phyloP scores from a whole-genome alignment of 768 basidiomycete species.

The Leccinum disarticulatum region DNA sequence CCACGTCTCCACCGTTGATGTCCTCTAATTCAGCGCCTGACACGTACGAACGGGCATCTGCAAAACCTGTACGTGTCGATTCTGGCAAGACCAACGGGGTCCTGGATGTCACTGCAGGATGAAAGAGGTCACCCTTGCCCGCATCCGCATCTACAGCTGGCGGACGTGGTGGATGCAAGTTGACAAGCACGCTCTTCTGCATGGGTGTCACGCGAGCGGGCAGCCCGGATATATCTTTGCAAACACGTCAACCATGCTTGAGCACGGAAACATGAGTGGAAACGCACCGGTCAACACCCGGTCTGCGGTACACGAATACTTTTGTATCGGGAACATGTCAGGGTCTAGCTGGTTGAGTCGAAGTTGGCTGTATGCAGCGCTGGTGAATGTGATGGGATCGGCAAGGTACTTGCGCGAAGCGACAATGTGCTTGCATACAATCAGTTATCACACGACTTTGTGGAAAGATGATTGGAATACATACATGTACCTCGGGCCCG shows the following conservation, averaged over 20 bases:
- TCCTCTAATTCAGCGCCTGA: neutral
- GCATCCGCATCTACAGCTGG: slow-evolving; percentile 37
- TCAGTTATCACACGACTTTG: slow-evolving; percentile 4
- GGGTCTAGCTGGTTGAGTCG: slow-evolving; percentile 70
- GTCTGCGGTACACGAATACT: slow-evolving; percentile 45
- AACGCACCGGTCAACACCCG: slow-evolving; percentile 39
- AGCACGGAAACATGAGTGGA: neutral
- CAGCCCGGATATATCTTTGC: slow-evolving; percentile 34
- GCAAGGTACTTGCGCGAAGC: slow-evolving; percentile 60
- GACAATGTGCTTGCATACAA: slow-evolving; percentile 64
- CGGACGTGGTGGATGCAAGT: slow-evolving; percentile 47
- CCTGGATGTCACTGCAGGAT: slow-evolving; percentile 21
- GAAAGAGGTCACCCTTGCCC: slow-evolving; percentile 32
- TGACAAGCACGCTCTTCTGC: slow-evolving; percentile 39
- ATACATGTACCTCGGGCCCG: slow-evolving; percentile 57
- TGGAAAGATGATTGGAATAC: slow-evolving; percentile 21
- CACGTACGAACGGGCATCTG: slow-evolving; percentile 31
- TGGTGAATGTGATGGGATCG: slow-evolving; percentile 73
- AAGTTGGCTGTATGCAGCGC: slow-evolving; percentile 69
- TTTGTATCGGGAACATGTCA: slow-evolving; percentile 69
- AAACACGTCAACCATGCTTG: neutral
- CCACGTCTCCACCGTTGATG: slow-evolving; percentile 60
- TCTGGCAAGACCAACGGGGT: slow-evolving; percentile 23
- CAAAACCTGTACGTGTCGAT: slow-evolving; percentile 40
- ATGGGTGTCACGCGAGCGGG: slow-evolving; percentile 48